phyloP scores from a whole-genome alignment of 106 monocot species.

The Iris macrosiphon region DNA sequence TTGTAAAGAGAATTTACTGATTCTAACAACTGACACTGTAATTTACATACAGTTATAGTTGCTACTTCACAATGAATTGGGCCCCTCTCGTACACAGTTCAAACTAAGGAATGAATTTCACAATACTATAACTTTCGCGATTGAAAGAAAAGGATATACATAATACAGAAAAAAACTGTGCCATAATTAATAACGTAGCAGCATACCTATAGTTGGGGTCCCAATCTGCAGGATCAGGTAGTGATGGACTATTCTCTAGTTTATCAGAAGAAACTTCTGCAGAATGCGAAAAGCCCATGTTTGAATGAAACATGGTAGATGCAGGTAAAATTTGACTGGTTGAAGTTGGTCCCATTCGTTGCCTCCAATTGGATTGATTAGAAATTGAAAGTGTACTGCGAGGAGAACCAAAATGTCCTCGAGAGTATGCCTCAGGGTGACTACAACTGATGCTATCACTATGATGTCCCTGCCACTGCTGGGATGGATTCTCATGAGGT shows the following conservation, averaged over 20 bases:
- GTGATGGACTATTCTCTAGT: conserved; percentile 39
- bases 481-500: conserved; percentile 37
- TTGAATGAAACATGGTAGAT: conserved; percentile 3
- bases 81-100: too few species aligned
- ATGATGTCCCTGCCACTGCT: conserved; percentile 37
- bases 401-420: conserved; percentile 32
- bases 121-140: too few species aligned
- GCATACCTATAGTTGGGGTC: conserved; percentile 95
- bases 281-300: conserved; percentile 5
- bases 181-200: too few species aligned
- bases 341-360: conserved; percentile 28
- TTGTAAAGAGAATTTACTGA: too few species aligned
- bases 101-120: too few species aligned
- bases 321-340: conserved; percentile 10
- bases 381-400: conserved; percentile 23
- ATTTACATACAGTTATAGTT: too few species aligned
- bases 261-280: conserved; percentile 25
- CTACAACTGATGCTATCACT: conserved; percentile 25
- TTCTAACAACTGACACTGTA: too few species aligned
- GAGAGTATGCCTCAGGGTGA: conserved; percentile 29
- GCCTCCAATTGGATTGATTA: conserved; percentile 38
- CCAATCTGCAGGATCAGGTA: conserved; percentile 85
- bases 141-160: too few species aligned
- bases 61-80: too few species aligned
- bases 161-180: too few species aligned